phyloP scores from a whole-genome alignment of 306 rosid species.

The Gastrolobium bilobum region DNA sequence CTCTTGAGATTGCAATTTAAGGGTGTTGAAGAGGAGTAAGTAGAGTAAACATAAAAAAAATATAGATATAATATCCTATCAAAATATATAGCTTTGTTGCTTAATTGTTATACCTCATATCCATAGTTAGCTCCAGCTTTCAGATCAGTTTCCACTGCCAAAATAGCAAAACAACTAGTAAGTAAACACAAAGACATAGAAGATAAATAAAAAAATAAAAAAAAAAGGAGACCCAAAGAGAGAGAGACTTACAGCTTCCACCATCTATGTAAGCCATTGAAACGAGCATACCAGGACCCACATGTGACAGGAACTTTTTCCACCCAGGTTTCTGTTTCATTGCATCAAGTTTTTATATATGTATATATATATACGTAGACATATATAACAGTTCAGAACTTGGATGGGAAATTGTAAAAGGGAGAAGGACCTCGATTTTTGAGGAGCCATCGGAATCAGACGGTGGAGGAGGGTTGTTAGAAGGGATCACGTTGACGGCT shows the following conservation, averaged over 20 bases:
- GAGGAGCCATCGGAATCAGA: neutral
- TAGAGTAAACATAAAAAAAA: too few relatives aligned
- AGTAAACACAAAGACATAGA: neutral
- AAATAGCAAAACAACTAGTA: neutral
- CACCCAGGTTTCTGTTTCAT: constrained; percentile 68
- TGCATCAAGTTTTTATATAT: neutral
- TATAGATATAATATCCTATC: too few relatives aligned
- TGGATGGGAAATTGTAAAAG: too few relatives aligned
- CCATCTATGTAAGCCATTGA: constrained; percentile 95
- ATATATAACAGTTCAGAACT: too few relatives aligned
- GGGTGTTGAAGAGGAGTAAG: too few relatives aligned
- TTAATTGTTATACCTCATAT: constrained; percentile 65
- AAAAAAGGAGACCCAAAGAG: neutral
- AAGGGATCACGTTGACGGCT: constrained; percentile 25
- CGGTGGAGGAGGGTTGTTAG: neutral
- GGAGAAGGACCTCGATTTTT: constrained; percentile 37
- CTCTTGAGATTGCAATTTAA: too few relatives aligned
- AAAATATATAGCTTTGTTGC: neutral
- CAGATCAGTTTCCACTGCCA: constrained; percentile 91
- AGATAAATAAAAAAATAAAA: too few relatives aligned
- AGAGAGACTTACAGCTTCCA: constrained; percentile 63
- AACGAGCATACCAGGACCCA: constrained; percentile 91
- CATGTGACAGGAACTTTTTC: constrained; percentile 69
- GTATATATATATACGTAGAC: too few relatives aligned
- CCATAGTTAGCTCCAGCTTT: constrained; percentile 88